Conservation (phyloP, 1,284 basidiomycete genomes). For the Phylloboletellus chloephorus region DNA sequence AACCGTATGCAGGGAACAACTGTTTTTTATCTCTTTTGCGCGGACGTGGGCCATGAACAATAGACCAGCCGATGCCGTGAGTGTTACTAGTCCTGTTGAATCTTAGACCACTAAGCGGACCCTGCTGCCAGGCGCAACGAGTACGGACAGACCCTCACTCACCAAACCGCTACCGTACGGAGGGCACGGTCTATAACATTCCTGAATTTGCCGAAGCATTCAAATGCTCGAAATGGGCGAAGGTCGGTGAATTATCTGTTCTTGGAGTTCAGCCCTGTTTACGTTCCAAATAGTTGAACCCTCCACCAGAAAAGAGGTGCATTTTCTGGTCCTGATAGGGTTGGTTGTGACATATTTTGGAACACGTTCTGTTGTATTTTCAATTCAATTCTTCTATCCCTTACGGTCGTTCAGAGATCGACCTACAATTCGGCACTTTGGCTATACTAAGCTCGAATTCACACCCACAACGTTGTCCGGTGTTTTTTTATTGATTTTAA, state of each 20-base stretch:
- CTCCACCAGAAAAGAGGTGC: conserved; percentile 60
- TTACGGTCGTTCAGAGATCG: too few relatives aligned
- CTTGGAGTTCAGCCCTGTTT: conserved; percentile 4
- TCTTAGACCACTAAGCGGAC: conserved; percentile 14
- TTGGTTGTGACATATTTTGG: neutral
- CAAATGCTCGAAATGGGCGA: conserved; percentile 64
- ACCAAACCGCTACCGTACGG: conserved; percentile 71
- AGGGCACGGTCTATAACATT: conserved; percentile 77
- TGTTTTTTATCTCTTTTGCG: conserved; percentile 87
- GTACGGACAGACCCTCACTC: conserved; percentile 88
- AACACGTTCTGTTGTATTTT: too few relatives aligned
- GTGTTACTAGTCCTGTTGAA: conserved; percentile 23
- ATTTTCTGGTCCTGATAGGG: conserved; percentile 53
- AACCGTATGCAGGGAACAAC: conserved; percentile 61
- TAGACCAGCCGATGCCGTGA: conserved; percentile 67
- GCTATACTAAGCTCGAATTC: too few relatives aligned
- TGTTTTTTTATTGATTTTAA: too few relatives aligned
- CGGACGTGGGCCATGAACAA: conserved; percentile 72
- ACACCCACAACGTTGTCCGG: too few relatives aligned
- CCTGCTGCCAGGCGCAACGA: conserved; percentile 53
- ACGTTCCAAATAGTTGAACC: conserved; percentile 48
- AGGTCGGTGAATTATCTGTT: conserved; percentile 37
- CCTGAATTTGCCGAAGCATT: conserved; percentile 77
- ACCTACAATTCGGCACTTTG: too few relatives aligned
- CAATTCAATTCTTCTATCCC: too few relatives aligned